phyloP scores from a whole-genome alignment of 768 basidiomycete species.

The Auriscalpium microsporum region DNA sequence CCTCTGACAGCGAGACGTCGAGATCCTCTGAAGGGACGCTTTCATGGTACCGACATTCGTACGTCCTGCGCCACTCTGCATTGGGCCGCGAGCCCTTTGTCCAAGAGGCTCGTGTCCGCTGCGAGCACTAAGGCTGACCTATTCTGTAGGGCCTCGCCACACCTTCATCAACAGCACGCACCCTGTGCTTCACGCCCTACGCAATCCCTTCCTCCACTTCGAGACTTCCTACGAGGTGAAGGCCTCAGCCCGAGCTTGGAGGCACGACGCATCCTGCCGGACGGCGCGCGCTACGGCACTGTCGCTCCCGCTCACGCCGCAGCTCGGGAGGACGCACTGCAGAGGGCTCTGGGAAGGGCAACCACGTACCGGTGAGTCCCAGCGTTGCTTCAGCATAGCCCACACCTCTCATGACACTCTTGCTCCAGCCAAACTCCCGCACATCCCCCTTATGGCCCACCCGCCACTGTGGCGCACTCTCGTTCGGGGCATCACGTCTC shows the following conservation, averaged over 20 bases:
- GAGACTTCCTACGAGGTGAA: conserved; percentile 8
- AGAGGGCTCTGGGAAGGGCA: conserved; percentile 5
- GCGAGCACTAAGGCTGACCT: neutral
- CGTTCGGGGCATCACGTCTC: neutral
- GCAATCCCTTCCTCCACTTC: conserved; percentile 12
- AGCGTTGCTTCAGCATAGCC: neutral
- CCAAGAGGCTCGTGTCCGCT: neutral
- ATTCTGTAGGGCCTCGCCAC: neutral
- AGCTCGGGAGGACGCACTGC: conserved; percentile 9
- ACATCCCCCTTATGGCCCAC: neutral
- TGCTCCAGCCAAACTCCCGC: neutral
- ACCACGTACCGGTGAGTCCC: conserved; percentile 4
- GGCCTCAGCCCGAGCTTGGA: conserved; percentile 9
- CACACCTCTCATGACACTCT: neutral
- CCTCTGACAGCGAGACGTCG: conserved; percentile 6
- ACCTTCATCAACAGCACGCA: neutral
- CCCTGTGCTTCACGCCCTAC: neutral
- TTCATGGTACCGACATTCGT: neutral
- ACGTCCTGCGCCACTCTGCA: neutral
- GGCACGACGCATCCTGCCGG: neutral
- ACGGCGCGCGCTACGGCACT: neutral
- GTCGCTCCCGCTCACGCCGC: neutral
- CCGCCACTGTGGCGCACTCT: neutral
- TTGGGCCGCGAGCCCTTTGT: conserved; percentile 1
- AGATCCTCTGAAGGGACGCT: neutral